These are phyloP conservation scores for Wolfiporia cocos DNA, from an alignment of 1,284 basidiomycete species.

Conservation along the genomic window DNA sequence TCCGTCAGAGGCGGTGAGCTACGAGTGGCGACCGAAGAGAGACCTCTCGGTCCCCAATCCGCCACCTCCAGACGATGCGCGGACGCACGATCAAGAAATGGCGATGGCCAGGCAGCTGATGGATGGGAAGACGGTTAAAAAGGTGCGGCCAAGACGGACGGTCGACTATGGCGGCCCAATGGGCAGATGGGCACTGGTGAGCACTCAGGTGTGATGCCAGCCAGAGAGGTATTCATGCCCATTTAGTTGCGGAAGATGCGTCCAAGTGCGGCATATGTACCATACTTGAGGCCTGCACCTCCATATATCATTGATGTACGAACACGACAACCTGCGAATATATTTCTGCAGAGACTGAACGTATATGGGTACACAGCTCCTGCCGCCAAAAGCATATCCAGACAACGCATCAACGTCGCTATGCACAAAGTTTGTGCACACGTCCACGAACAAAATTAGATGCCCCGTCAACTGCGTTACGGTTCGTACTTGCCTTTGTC, in stretches of 20 bases:
- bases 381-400: slow-evolving; percentile 88
- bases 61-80: slow-evolving; percentile 71
- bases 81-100: slow-evolving; percentile 71
- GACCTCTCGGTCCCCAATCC: slow-evolving; percentile 50
- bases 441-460: slow-evolving; percentile 96
- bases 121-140: slow-evolving; percentile 78
- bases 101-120: slow-evolving; percentile 62
- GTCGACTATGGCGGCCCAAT: slow-evolving; percentile 92
- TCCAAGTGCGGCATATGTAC: slow-evolving; percentile 66
- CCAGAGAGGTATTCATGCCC: neutral
- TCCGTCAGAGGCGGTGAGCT: slow-evolving; percentile 6
- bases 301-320: slow-evolving; percentile 82
- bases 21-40: slow-evolving; percentile 37
- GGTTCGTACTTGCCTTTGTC: slow-evolving; percentile 40
- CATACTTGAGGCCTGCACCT: slow-evolving; percentile 74
- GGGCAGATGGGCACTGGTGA: slow-evolving; percentile 77
- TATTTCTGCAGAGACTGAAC: slow-evolving; percentile 17
- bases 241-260: slow-evolving; percentile 67
- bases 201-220: slow-evolving; percentile 21
- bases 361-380: slow-evolving; percentile 49
- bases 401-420: slow-evolving; percentile 87
- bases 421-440: slow-evolving; percentile 95
- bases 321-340: slow-evolving; percentile 19
- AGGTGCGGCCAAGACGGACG: slow-evolving; percentile 87
- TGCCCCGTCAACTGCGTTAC: slow-evolving; percentile 95